Evolutionary conservation across 1,284 basidiomycete species (phyloP).

Genomic region (Fistulina hepatica): DNA sequence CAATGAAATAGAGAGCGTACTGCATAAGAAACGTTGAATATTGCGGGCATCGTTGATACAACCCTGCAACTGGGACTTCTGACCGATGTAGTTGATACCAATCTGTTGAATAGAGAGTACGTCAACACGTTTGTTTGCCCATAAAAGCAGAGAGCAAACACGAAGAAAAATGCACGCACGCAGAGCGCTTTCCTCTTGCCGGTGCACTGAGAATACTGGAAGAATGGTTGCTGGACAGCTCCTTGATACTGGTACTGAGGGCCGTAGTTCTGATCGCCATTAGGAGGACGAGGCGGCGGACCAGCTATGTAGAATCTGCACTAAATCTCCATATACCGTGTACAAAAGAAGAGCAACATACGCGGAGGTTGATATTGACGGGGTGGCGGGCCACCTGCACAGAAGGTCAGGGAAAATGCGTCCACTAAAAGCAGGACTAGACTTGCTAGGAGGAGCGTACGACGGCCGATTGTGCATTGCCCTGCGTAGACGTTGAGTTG

Average conservation of each 20-base stretch:
- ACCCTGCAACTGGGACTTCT: conserved; percentile 53
- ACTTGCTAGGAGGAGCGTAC: conserved; percentile 1
- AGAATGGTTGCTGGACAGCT: conserved; percentile 43
- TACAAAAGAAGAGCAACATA: not conserved
- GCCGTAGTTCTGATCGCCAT: conserved; percentile 56
- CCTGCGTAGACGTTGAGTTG: conserved; percentile 9
- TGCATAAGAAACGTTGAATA: conserved; percentile 59
- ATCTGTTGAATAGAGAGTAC: conserved; percentile 46
- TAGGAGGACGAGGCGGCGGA: conserved; percentile 42
- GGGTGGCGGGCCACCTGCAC: too few relatives aligned
- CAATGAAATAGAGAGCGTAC: conserved; percentile 35
- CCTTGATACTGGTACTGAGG: conserved; percentile 48
- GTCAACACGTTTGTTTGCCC: too few relatives aligned
- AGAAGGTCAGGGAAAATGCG: conserved; percentile 1
- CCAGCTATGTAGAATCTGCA: too few relatives aligned
- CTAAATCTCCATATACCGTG: conserved; percentile 9
- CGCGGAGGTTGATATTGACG: conserved; percentile 5
- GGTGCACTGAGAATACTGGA: conserved; percentile 80
- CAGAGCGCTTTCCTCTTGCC: conserved; percentile 74
- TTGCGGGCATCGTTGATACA: conserved; percentile 87
- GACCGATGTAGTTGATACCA: conserved; percentile 76
- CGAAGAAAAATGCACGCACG: conserved; percentile 29
- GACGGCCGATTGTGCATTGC: conserved; percentile 2
- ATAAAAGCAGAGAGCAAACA: not conserved
- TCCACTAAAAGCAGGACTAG: not conserved